Base-by-base conservation (phyloP, 306 rosid species). In the Lathyrus oleraceus region DNA sequence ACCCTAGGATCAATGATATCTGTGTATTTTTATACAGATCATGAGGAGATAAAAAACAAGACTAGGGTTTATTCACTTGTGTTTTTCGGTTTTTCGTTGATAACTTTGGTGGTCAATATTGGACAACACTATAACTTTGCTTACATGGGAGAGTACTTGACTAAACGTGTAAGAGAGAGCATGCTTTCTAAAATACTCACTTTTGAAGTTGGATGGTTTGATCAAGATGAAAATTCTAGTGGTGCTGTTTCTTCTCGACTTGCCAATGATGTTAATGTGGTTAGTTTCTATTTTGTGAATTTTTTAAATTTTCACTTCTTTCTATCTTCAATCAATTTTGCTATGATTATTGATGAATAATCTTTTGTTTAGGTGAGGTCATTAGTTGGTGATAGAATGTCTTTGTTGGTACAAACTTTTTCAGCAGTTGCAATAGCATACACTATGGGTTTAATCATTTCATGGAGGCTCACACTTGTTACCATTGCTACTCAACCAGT, bases 121-220 rank as follows among this genome's bases (percentile, higher is more conserved):
- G 47, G 78, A 9, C 84, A 83, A 56, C 88, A 86, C 21, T 86
- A 81, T 17, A 66, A 44, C 56, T 83, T 86, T 53, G 76, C 79
- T 6, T 81, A 78, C 48, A 73, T 73, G 81, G 88, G 86, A 12
- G 90, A 86, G 73, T 21, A 56, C 65, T 60, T 86, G 32, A 81
- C 79, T 13, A 83, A 78, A 54, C 75, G 88, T 12, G 67, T 86
- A 8, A 81, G 86, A 48, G 84, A 78, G 39, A 76, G 35, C n/a
- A 56, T 83, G 87, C 71, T 83, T 11, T 59, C 79, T 0, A 83
- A 81, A 49, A 83, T 83, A 35, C 82, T 86, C 49, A 83, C 77
- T 13, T 86, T 86, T 43, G 90, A 86, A 73, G 77, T 83, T 16
- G 82, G 70, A 1, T 86, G 90, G 90, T 86, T 72, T 8, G 90